Base-by-base conservation (phyloP, 768 basidiomycete species). In the Lanmaoa rubissima region DNA sequence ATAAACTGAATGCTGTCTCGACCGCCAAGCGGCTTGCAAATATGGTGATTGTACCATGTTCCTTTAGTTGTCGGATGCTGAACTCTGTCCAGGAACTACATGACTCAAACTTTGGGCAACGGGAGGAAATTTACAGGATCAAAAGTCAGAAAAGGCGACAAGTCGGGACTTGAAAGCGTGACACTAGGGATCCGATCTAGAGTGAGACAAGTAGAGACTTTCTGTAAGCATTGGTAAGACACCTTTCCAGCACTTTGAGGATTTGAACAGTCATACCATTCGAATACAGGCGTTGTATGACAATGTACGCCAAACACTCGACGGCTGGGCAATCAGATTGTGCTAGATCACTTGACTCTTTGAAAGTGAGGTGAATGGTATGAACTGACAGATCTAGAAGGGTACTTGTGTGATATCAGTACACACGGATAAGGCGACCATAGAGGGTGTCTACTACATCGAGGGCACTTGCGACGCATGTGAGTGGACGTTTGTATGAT, bases 1-100 rank as follows among this genome's bases (percentile, higher is more conserved):
- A 92, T 60, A 82, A 86, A 58, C 75, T 99, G 54, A 97, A 96
- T 72, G 73, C 76, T 5, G 94, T 99, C n/a, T 91, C 90, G 10
- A 91, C 89, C 0, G 96, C 95, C 2, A 94, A 97, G 71, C 83
- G 97, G 31, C 73, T 96, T 45, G 96, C 97, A 1, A 92, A 87
- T 53, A 96, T 98, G 94, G 94, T 93, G 65, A 67, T n/a, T 26
- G 8, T 19, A 21, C 10, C 31, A 10, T 39, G 16, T 48, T 28
- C 34, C 32, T 50, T 14, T 14, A 2, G 4, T 46, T 46, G 21
- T 43, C 7, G 7, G 13, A 42, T 41, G 28, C 48, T 72, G 1
- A 66, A 8, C 4, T 32, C n/a, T 32, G 43, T 57, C 19, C 69
- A 90, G 86, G 88, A 93, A 72, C 75, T 98, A 56, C 87, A 94